Base-by-base conservation (phyloP, 208 protist species). In the Herpetomonas tarakana region DNA sequence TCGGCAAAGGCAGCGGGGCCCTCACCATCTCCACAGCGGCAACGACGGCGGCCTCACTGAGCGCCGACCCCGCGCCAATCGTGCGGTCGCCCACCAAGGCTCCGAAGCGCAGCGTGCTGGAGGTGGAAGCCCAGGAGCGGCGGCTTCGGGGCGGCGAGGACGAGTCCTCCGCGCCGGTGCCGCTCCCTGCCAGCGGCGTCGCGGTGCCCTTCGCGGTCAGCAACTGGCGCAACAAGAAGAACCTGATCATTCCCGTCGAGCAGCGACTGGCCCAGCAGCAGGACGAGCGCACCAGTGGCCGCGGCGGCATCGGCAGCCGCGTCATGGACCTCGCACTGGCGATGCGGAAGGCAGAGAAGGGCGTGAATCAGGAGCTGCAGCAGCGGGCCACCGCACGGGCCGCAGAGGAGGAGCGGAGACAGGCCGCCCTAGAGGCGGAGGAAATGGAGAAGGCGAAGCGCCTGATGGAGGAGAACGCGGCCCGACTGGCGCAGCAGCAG, bases 221-320 rank as follows among this genome's bases (percentile, higher is more conserved):
- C 56, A 83, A 74, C 70, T 90, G 86, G 86, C 81, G 76, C 38
- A 93, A 93, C 52, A 84, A 85, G 55, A 88, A 89, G 55, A 91
- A 91, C 31, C 56, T 91, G 2, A 71, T 93, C 45, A 76, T 93
- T 12, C 75, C 86, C 1, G 66, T 93, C n/a, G 80, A 90, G 60
- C 71, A 91, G 69, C 81, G 83, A 14, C 57, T 89, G 0, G 77
- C 78, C 14, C 82, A 90, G 53, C 76, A 84, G 60, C 58, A 68
- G 24, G 71, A 80, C n/a, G 63, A 49, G 18, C 68, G 66, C 11
- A 14, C 41, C 1, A 22, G 38, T 26, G 63, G 61, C 24, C 41
- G 52, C 29, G 69, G 64, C 29, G 62, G 28, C 1, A 78, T 93
- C 19, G 74, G 86, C 16, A 76, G 84, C 28, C 44, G 60, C 22